A percentile compares a stretch with the other conserved stretches of the same genome.
phyloP scores from a whole-genome alignment of 257 asterid species.

The Nicotiana benthamiana region DNA sequence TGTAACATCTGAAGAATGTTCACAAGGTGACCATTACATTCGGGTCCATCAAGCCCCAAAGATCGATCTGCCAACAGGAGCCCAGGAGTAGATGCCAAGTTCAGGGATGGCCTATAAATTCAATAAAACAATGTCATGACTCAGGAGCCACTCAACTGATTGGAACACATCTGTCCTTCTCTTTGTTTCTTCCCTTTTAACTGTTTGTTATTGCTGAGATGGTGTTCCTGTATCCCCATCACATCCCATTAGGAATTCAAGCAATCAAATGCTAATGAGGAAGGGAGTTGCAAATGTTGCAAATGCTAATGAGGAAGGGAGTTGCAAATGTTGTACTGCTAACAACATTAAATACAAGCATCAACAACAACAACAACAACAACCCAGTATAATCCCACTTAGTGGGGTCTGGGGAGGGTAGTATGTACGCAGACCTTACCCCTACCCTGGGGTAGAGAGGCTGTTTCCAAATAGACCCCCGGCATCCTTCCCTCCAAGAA shows the following conservation, averaged over 20 bases:
- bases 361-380: no score
- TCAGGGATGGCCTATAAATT: background rate
- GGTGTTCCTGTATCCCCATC: background rate
- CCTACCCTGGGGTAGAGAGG: no score
- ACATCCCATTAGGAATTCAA: background rate
- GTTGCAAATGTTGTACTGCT: background rate
- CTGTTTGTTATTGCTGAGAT: background rate
- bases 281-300: no score
- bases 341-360: background rate
- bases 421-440: no score
- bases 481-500: no score
- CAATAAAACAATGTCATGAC: background rate
- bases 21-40: background rate
- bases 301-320: no score
- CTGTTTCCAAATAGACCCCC: no score
- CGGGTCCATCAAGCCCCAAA: background rate
- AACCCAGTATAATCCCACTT: no score
- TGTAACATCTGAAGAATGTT: background rate
- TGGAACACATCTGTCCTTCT: background rate
- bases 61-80: constrained; percentile 3
- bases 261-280: background rate
- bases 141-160: background rate
- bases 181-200: background rate
- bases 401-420: no score
- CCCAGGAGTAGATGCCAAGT: background rate